Base-by-base conservation (phyloP, 2,329 filamentous ascomycete species). In the Aspergillus versicolor region DNA sequence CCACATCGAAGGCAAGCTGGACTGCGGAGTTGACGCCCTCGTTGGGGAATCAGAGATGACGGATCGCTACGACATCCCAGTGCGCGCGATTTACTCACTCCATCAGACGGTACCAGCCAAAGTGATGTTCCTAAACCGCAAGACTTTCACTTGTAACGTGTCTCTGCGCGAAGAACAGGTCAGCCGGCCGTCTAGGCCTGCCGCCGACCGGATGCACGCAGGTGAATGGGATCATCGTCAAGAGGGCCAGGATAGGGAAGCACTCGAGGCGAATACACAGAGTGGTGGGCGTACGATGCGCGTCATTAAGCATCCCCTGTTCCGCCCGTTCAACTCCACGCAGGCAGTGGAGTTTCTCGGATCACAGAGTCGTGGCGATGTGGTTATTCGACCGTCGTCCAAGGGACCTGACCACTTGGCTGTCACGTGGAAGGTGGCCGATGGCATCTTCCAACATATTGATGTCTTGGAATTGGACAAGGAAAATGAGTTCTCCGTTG, bases 381-480 rank as follows among this genome's bases (percentile, higher is more conserved):
- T 95, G 54, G 91, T 99, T 59, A 97, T 99, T 69, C 88, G 94
- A 44, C 93, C 94, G 3, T 97, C 92, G 1, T 96, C 92, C 27
- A 96, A 96, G 74, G 94, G 94, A 44, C 89, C 91, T 57, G 94
- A 99, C 73, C 94, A 99, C 78, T 81, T 99, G 54, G 92, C 93
- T 7, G 87, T 99, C 46, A 99, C 94, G 0, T 99, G 94, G 94
- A 99, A 99, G 79, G 92, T 99, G 13, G 89, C 91, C 1, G 92
- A 97, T 72, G 89, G 89, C 58, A 87, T 97, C n/a, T 99, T 92
- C 73, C 92, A 99, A 76, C 94, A 99, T 74, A 91, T 99, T 62
- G 94, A 99, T 74, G 93, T 99, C 34, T 83, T 99, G 40, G 94
- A 99, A 77, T 82, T 99, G 69, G 91, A 96, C 74, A 99, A 99